These are phyloP conservation scores for Yamadazyma laniorum DNA, from an alignment of 805 yeast species.

Conservation along the genomic window DNA sequence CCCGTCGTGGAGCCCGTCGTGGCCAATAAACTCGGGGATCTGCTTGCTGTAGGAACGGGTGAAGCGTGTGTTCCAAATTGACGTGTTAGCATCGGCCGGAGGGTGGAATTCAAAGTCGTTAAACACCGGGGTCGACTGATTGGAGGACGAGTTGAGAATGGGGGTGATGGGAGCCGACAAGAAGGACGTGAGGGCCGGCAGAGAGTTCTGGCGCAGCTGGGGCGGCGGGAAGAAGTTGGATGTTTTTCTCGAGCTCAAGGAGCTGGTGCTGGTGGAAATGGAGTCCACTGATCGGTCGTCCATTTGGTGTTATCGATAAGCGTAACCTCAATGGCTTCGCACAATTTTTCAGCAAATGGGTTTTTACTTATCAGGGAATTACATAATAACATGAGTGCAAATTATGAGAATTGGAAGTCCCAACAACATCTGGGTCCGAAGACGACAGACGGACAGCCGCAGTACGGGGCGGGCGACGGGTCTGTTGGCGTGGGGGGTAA, in stretches of 20 bases:
- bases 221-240: conserved; percentile 15
- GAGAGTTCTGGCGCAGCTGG: conserved; percentile 4
- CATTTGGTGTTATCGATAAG: no score
- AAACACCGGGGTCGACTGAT: conserved; percentile 14
- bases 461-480: no score
- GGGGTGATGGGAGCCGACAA: conserved; percentile 17
- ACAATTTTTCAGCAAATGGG: no score
- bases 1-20: neutral
- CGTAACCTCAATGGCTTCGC: no score
- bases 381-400: neutral
- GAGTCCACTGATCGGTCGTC: conserved; percentile 13
- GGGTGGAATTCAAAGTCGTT: conserved; percentile 15
- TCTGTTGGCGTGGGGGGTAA: no score
- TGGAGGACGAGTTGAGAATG: conserved; percentile 9
- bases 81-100: conserved; percentile 1
- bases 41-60: conserved; percentile 5
- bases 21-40: conserved; percentile 6
- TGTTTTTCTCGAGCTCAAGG: conserved; percentile 13
- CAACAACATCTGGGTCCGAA: neutral
- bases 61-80: conserved; percentile 9
- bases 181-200: conserved; percentile 9
- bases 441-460: no score
- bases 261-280: conserved; percentile 10
- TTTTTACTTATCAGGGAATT: neutral
- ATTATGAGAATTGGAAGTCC: neutral